Conservation (phyloP, 371 early-diverging fungal species). For the Basidiobolus meristosporus region DNA sequence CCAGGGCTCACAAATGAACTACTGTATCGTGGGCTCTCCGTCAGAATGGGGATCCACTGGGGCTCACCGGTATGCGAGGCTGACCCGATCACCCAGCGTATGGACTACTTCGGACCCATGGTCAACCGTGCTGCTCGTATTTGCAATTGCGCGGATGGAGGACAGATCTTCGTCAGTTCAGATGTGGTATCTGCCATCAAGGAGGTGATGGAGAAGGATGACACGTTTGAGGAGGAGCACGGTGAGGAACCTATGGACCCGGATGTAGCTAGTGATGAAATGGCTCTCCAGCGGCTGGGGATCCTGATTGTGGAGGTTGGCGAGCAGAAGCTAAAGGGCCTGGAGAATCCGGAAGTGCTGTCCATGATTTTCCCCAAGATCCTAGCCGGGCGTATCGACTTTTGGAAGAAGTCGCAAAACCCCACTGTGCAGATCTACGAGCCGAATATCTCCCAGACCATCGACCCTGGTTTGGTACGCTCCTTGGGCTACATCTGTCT, state of each 20-base stretch:
- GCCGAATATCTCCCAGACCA: slow-evolving; percentile 4
- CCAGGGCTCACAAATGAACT: slow-evolving; percentile 18
- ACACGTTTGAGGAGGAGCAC: slow-evolving; percentile 12
- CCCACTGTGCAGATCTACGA: slow-evolving; percentile 3
- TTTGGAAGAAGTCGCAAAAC: neutral
- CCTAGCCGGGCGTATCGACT: neutral
- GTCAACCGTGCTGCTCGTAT: slow-evolving; percentile 81
- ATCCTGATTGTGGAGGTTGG: slow-evolving; percentile 55
- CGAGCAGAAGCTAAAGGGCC: slow-evolving; percentile 64
- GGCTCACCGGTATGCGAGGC: slow-evolving; percentile 81
- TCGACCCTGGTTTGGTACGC: slow-evolving; percentile 19
- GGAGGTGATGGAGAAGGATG: slow-evolving; percentile 13
- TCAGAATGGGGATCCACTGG: slow-evolving; percentile 92
- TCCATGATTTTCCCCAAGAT: slow-evolving; percentile 13
- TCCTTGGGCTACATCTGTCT: slow-evolving; percentile 20
- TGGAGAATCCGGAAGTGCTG: slow-evolving; percentile 78
- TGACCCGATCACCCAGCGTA: slow-evolving; percentile 75
- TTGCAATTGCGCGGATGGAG: slow-evolving; percentile 77
- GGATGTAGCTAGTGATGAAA: slow-evolving; percentile 8
- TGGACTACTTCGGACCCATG: slow-evolving; percentile 94
- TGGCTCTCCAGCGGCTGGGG: slow-evolving; percentile 39
- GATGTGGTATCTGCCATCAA: slow-evolving; percentile 22
- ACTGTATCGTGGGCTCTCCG: slow-evolving; percentile 73
- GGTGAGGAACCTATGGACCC: slow-evolving; percentile 8
- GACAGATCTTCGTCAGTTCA: slow-evolving; percentile 61